Conservation (phyloP, 306 rosid species). For the Begonia fuchsioides region DNA sequence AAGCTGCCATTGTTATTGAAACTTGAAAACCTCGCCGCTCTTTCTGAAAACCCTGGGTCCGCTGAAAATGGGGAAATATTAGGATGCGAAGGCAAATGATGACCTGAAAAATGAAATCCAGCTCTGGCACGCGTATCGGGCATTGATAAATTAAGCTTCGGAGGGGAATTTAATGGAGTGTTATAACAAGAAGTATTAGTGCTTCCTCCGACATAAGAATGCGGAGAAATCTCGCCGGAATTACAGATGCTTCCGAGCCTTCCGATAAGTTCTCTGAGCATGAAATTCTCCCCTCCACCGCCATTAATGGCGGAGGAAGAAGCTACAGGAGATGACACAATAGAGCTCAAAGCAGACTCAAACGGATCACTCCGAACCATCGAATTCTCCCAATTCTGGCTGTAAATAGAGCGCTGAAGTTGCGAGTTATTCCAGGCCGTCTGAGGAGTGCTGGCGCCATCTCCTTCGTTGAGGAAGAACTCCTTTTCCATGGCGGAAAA, state of each 20-base stretch:
- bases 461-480: conserved; percentile 6
- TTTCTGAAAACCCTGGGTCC: conserved; percentile 42
- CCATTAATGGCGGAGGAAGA: conserved; percentile 15
- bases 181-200: conserved; percentile 33
- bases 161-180: conserved; percentile 48
- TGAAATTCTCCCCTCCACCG: conserved; percentile 16
- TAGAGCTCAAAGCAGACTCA: conserved; percentile 45
- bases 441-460: not conserved
- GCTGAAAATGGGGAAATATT: conserved; percentile 28
- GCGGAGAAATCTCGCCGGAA: conserved; percentile 28
- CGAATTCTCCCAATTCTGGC: conserved; percentile 29
- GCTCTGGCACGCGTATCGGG: conserved; percentile 21
- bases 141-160: conserved; percentile 28
- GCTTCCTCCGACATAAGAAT: conserved; percentile 17
- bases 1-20: conserved; percentile 15
- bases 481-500: conserved; percentile 9
- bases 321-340: conserved; percentile 41
- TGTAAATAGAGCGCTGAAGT: conserved; percentile 15
- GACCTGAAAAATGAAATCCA: conserved; percentile 10
- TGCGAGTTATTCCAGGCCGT: conserved; percentile 18
- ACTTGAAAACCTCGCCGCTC: conserved; percentile 36
- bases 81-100: conserved; percentile 13
- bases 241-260: conserved; percentile 39
- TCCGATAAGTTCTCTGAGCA: conserved; percentile 41
- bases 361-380: conserved; percentile 46